Percentiles rank a stretch among this genome's conserved stretches.
Conservation (phyloP, 768 basidiomycete genomes). For the Podaxis sp. region DNA sequence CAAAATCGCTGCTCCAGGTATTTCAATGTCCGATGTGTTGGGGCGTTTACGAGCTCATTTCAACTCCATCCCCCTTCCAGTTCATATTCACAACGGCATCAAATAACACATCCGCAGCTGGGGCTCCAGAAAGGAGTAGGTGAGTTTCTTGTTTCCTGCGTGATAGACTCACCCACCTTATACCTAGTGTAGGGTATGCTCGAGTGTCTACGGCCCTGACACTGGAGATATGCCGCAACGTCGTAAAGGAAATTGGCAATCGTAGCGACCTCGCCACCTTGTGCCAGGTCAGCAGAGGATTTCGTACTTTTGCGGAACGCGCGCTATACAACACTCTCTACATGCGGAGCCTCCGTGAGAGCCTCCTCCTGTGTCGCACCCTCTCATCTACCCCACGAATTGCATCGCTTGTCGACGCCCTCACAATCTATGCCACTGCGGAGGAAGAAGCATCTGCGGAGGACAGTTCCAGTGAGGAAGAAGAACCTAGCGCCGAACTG, state of each 20-base stretch:
- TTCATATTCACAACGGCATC: conserved; percentile 5
- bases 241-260: conserved; percentile 50
- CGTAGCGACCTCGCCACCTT: conserved; percentile 55
- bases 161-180: conserved; percentile 5
- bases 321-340: conserved; percentile 60
- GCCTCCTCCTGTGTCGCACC: conserved; percentile 44
- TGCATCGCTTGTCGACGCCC: conserved; percentile 48
- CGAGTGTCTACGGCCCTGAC: conserved; percentile 53
- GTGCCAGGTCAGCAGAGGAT: conserved; percentile 55
- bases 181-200: conserved; percentile 38
- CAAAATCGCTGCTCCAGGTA: conserved; percentile 8
- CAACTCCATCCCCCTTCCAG: conserved; percentile 7
- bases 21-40: conserved; percentile 6
- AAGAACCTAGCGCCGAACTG: conserved; percentile 20
- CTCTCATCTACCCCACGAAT: conserved; percentile 46
- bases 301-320: conserved; percentile 53
- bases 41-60: not conserved
- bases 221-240: conserved; percentile 55
- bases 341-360: conserved; percentile 37
- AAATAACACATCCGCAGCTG: conserved; percentile 16
- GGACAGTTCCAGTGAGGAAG: conserved; percentile 24
- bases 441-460: conserved; percentile 24
- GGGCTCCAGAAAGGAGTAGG: conserved; percentile 27
- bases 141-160: conserved; percentile 17
- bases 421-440: conserved; percentile 46